Percentiles rank a stretch among this genome's conserved stretches.
Conservation (phyloP, 495 filamentous ascomycete species). For the Clohesyomyces aquaticus region DNA sequence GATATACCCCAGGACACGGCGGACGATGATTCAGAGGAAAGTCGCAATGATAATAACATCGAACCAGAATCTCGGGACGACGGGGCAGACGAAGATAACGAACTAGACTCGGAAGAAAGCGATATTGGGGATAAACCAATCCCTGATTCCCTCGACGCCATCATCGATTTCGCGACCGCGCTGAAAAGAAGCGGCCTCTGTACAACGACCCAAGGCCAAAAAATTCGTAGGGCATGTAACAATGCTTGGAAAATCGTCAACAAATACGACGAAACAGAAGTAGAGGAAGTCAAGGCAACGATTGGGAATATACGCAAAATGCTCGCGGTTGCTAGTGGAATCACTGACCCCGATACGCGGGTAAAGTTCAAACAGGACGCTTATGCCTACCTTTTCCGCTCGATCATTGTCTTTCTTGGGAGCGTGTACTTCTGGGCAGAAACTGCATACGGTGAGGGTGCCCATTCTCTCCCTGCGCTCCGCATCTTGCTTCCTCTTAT, state of each 20-base stretch:
- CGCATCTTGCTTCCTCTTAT: slow-evolving; percentile 14
- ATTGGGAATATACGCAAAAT: not conserved
- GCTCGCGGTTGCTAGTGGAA: not conserved
- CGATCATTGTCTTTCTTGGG: slow-evolving; percentile 3
- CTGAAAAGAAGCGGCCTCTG: not conserved
- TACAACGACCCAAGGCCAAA: not conserved
- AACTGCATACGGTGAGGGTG: not conserved
- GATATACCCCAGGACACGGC: too few relatives aligned
- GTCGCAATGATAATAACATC: too few relatives aligned
- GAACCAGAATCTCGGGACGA: too few relatives aligned
- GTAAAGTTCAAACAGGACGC: slow-evolving; percentile 21
- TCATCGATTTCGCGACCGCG: not conserved
- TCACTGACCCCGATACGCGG: not conserved
- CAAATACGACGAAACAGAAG: not conserved
- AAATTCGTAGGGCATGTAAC: not conserved
- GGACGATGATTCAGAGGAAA: too few relatives aligned
- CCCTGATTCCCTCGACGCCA: not conserved
- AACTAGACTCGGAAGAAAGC: too few relatives aligned
- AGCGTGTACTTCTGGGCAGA: slow-evolving; percentile 7
- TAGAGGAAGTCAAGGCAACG: slow-evolving; percentile 4
- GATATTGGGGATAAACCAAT: too few relatives aligned
- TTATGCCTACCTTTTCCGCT: slow-evolving; percentile 21
- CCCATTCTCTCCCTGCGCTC: not conserved
- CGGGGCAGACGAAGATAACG: too few relatives aligned
- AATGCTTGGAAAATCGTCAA: not conserved